Conservation (phyloP, 2,329 filamentous ascomycete species). For the Ophiostoma himal-ulmi region DNA sequence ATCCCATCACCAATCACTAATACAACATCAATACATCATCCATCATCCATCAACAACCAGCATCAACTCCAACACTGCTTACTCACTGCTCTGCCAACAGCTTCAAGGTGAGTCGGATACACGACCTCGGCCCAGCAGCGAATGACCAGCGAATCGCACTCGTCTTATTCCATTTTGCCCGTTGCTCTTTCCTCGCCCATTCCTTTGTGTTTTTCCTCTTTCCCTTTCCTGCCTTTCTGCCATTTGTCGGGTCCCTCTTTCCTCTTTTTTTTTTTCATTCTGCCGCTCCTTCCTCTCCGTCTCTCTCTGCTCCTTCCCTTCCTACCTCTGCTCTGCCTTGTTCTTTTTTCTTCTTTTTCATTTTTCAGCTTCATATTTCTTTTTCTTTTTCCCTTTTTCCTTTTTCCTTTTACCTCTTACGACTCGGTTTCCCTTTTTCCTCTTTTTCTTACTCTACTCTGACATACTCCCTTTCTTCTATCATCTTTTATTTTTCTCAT, state of each 20-base stretch:
- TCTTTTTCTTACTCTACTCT: slow-evolving; percentile 2
- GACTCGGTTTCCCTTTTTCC: background rate
- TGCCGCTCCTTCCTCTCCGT: background rate
- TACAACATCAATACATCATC: background rate
- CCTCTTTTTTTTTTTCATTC: background rate
- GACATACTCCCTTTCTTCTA: slow-evolving; percentile 6
- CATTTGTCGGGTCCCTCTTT: background rate
- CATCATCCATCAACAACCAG: background rate
- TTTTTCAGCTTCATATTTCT: background rate
- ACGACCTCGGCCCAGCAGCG: background rate
- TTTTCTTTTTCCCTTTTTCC: background rate
- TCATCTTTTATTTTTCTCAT: background rate
- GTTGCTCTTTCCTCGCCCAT: slow-evolving; percentile 2
- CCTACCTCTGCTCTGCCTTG: background rate
- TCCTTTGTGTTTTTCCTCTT: background rate
- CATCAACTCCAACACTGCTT: background rate
- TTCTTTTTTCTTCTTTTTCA: background rate
- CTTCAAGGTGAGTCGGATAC: background rate
- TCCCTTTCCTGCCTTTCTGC: slow-evolving; percentile 2
- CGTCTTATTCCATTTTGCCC: background rate
- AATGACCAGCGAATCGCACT: background rate
- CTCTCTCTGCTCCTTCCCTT: background rate
- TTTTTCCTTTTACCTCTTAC: slow-evolving; percentile 4
- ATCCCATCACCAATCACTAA: background rate
- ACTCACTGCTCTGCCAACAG: background rate